Conservation (phyloP, 768 basidiomycete species). For the Agaricus sinodeliciosus region DNA sequence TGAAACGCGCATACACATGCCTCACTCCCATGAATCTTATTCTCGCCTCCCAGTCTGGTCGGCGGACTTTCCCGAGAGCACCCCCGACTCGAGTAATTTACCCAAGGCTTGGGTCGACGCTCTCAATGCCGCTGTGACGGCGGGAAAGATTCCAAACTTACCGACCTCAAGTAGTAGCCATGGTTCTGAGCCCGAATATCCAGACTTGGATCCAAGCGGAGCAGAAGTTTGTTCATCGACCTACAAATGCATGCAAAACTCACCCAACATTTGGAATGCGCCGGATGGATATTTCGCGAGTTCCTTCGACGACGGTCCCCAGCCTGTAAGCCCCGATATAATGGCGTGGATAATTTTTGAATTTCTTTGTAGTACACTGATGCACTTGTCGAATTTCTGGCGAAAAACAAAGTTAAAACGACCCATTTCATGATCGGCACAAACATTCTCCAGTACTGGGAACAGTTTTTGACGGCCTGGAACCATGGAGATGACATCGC, state of each 20-base stretch:
- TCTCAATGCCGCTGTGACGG: conserved; percentile 54
- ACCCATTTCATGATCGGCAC: conserved; percentile 90
- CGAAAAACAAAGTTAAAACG: conserved; percentile 54
- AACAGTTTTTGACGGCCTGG: conserved; percentile 49
- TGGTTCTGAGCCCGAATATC: conserved; percentile 37
- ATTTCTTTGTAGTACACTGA: conserved; percentile 26
- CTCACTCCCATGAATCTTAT: not conserved
- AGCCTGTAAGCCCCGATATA: conserved; percentile 24
- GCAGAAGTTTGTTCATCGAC: conserved; percentile 70
- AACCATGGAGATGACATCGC: conserved; percentile 39
- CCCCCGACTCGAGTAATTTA: conserved; percentile 42
- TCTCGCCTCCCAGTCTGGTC: conserved; percentile 46
- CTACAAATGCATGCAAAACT: conserved; percentile 53
- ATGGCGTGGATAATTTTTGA: not conserved
- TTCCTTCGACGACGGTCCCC: conserved; percentile 81
- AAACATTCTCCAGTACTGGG: conserved; percentile 58
- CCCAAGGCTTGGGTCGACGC: conserved; percentile 72
- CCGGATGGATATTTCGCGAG: conserved; percentile 61
- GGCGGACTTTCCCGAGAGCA: conserved; percentile 45
- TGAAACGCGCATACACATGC: not conserved
- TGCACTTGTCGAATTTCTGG: conserved; percentile 59
- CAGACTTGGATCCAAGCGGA: conserved; percentile 36
- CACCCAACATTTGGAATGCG: conserved; percentile 65
- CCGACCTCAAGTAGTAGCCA: conserved; percentile 37
- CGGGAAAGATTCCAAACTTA: conserved; percentile 70